A percentile compares a stretch with the other conserved stretches of the same genome.
Evolutionary conservation across 2,329 filamentous ascomycete genomes (phyloP).

Genomic region (Aspergillus ibericus): DNA sequence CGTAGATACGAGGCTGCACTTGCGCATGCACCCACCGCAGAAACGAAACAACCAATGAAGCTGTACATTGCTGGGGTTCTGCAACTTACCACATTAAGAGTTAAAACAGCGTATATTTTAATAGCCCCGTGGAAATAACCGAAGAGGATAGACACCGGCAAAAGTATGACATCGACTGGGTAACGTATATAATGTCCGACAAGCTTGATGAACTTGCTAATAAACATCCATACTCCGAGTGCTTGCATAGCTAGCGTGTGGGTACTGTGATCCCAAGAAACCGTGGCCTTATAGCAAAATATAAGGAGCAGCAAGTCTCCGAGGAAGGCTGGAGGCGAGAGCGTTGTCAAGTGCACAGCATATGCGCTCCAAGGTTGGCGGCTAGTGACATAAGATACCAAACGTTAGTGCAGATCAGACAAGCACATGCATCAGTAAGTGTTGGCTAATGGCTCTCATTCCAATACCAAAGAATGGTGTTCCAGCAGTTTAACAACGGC

Average conservation of each 20-base stretch:
- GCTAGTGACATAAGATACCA: conserved; percentile 49
- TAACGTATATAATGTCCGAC: conserved; percentile 82
- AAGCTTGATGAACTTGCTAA: conserved; percentile 89
- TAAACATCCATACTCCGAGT: conserved; percentile 74
- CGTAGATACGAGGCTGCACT: conserved; percentile 5
- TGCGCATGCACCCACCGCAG: conserved; percentile 1
- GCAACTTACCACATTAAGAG: conserved; percentile 73
- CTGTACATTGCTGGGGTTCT: not conserved
- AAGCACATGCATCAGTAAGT: not conserved
- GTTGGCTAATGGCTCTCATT: not conserved
- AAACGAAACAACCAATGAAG: conserved; percentile 4
- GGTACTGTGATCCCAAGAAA: conserved; percentile 56
- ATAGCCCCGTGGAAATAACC: conserved; percentile 91
- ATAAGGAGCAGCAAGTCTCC: conserved; percentile 73
- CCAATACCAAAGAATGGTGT: not conserved
- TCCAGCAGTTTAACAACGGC: too few relatives aligned
- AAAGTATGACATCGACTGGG: conserved; percentile 74
- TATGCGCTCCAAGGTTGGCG: conserved; percentile 93
- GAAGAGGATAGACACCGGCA: conserved; percentile 85
- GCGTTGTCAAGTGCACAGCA: conserved; percentile 86
- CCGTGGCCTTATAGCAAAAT: conserved; percentile 68
- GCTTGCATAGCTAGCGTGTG: conserved; percentile 60
- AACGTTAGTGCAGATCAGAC: conserved; percentile 26
- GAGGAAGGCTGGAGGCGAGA: conserved; percentile 81
- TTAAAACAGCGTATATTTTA: conserved; percentile 84